Evolutionary conservation across 2,329 filamentous ascomycete species (phyloP).

Genomic region (Colletotrichum filicis): DNA sequence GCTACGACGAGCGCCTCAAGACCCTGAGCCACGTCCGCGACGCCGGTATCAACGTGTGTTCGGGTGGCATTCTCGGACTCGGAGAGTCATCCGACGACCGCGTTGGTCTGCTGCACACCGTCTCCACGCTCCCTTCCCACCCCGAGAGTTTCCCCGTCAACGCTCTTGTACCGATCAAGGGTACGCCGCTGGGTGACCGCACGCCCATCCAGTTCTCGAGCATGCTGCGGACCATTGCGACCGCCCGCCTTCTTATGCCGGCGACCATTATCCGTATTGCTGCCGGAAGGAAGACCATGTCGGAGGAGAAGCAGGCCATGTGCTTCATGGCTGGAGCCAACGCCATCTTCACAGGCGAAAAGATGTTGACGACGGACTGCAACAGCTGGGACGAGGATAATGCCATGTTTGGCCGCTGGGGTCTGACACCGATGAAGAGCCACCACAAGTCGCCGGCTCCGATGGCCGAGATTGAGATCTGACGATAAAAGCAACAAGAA

Average conservation of each 20-base stretch:
- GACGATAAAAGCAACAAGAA: background rate
- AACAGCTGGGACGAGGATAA: slow-evolving; percentile 92
- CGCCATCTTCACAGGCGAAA: slow-evolving; percentile 94
- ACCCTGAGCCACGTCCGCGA: slow-evolving; percentile 85
- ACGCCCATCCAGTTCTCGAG: slow-evolving; percentile 80
- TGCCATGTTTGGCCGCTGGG: slow-evolving; percentile 86
- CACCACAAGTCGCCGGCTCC: slow-evolving; percentile 48
- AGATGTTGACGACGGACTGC: slow-evolving; percentile 93
- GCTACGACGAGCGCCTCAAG: slow-evolving; percentile 86
- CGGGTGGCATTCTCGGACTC: slow-evolving; percentile 86
- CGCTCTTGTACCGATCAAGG: slow-evolving; percentile 89
- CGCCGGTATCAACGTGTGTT: slow-evolving; percentile 90
- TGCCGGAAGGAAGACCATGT: slow-evolving; percentile 84
- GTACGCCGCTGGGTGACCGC: slow-evolving; percentile 83
- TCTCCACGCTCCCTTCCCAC: slow-evolving; percentile 82
- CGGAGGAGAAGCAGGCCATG: slow-evolving; percentile 87
- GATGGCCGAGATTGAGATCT: background rate
- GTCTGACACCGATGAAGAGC: slow-evolving; percentile 79
- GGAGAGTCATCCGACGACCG: slow-evolving; percentile 84
- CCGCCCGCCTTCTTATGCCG: slow-evolving; percentile 85
- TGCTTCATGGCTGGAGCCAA: slow-evolving; percentile 94
- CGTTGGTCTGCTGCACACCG: slow-evolving; percentile 84
- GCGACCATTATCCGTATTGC: slow-evolving; percentile 88
- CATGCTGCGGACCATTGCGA: slow-evolving; percentile 84
- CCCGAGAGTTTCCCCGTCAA: slow-evolving; percentile 94